Base-by-base conservation (phyloP, 768 basidiomycete genomes). In the Tricholoma terreum region DNA sequence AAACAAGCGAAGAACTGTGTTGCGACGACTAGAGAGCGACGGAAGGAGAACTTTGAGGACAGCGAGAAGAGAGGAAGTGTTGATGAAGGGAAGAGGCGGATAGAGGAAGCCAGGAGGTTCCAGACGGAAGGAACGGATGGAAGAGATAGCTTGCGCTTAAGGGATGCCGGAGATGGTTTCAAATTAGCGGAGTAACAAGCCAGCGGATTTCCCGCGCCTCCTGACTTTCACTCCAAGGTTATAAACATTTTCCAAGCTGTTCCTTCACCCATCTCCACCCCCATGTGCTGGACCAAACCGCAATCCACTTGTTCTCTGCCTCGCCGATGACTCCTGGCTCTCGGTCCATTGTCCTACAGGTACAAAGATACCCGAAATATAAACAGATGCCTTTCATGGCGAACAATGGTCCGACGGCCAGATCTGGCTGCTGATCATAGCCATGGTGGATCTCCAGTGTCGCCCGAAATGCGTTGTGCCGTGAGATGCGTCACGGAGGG, bases 21-120 rank as follows among this genome's bases (percentile, higher is more conserved):
- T 73, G 69, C 72, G 69, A 75, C 63, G 67, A 74, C 71, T 63
- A 68, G 72, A 73, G 71, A 75, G 71, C 72, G 70, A 75, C 62
- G 55, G 63, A 67, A 67, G 67, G 61, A 71, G 57, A 69, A 71
- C 63, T 61, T 55, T 65, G 71, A 69, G 63, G 72, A 76, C 64
- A 75, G 72, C 72, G 67, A 72, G 48, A 31, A 51, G 35, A 45
- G 27, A 50, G 36, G 56, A 58, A 57, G 34, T 55, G 55, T 48
- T 45, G 52, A 56, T 52, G 51, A 58, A 45, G 40, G 58, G 27
- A 57, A 62, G 46, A 27, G 52, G 45, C 54, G 40, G 38, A 55
- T 58, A 34, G 55, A 54, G 38, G 55, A 35, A 34, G 60, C 64
- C 58, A 65, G 51, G 50, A 42, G 54, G 49, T 58, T 48, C 55